Evolutionary conservation across 1,139 yeast species (phyloP), one percentile per base, ranked within the genome.

Genomic region (Groenewaldozyma sp.): DNA sequence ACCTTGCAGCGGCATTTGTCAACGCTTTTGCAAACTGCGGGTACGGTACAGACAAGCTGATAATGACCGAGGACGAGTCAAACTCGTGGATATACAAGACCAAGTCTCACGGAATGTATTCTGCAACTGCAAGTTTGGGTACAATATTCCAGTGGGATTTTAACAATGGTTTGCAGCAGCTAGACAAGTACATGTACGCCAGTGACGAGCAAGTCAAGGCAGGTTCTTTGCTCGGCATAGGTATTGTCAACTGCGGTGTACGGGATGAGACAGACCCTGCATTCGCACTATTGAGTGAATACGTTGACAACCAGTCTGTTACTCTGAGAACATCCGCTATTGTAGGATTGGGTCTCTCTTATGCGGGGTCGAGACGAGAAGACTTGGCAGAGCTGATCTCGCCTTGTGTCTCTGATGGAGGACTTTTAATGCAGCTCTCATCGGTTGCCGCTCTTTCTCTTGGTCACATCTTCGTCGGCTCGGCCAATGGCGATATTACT

Each of bases 201-300:
- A 73, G 78, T 21, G 95, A 87, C 54, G 81, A 78, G 45, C 91
- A 86, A 55, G 78, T 88, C 49, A 86, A 86, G 63, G 96, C 97
- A 10, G 99, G 99, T 64, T 95, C 98, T 3, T 70, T 91, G 46
- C 71, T 93, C 49, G 99, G 97, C 62, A 86, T 87, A 61, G 98
- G 98, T 63, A 73, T 93, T 38, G 82, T 86, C n/a, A 84, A 94
- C 29, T 73, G 94, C 24, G 94, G 94, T 62, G 93, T 93, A 42
- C 95, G 86, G 60, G 95, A 91, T 58, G 98, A 91, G 46, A 86
- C 87, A 36, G 97, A 88, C 52, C 94, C 97, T 4, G 94, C 96
- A 3, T 70, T 84, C 48, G 80, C 94, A 20, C 67, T 91, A 50
- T 55, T 67, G 24, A 88, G 81, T 59, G 98, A 91, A 49, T 84